phyloP scores from a whole-genome alignment of 371 early-diverging fungal species.

The Mortierella sp. region DNA sequence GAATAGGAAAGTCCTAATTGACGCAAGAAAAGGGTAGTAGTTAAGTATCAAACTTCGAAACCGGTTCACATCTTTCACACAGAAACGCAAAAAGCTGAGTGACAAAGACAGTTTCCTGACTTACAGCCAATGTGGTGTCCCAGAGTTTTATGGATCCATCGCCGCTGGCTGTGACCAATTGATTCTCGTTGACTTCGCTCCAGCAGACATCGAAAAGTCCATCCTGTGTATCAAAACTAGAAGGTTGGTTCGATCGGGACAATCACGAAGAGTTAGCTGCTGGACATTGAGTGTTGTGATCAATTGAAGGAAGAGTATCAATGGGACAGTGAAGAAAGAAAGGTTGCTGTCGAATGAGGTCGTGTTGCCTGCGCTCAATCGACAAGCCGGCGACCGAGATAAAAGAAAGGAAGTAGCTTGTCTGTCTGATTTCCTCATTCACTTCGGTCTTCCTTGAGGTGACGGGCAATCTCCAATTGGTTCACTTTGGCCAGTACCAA shows the following conservation, averaged over 20 bases:
- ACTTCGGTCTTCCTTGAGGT: conserved; percentile 21
- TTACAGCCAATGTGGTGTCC: conserved; percentile 86
- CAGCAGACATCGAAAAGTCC: conserved; percentile 94
- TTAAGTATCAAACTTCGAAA: background rate
- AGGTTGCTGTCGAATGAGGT: background rate
- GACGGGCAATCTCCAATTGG: conserved; percentile 22
- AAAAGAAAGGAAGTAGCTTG: background rate
- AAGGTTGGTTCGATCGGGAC: no score
- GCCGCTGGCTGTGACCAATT: conserved; percentile 90
- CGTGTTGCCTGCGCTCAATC: background rate
- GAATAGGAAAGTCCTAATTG: conserved; percentile 86
- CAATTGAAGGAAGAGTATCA: background rate
- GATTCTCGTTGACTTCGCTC: conserved; percentile 96
- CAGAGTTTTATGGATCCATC: conserved; percentile 96
- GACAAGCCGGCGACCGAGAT: background rate
- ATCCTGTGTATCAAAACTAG: conserved; percentile 96
- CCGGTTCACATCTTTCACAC: background rate
- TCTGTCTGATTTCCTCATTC: background rate
- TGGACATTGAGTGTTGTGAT: background rate
- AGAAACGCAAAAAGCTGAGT: no score
- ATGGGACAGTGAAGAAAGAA: background rate
- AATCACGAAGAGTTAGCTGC: background rate
- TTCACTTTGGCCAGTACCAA: conserved; percentile 41
- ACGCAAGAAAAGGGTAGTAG: background rate
- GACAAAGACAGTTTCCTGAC: background rate